These are phyloP conservation scores for Oryza punctata DNA, from an alignment of 176 grass and related monocot genomes.

Conservation along the genomic window DNA sequence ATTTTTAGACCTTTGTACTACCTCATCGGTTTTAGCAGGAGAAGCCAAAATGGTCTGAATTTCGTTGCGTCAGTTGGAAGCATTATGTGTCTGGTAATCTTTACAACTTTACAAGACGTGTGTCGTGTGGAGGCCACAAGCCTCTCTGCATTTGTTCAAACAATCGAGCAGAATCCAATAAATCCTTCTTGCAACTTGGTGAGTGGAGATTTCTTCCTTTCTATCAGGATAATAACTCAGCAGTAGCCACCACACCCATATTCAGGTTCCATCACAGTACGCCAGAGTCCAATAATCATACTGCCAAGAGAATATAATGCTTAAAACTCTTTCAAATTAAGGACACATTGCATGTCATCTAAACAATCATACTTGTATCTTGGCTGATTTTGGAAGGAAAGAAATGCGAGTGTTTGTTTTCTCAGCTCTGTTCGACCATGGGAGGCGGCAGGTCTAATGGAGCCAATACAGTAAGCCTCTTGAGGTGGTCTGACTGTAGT, in stretches of 20 bases:
- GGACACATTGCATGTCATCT: not conserved
- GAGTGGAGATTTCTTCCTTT: conserved; percentile 31
- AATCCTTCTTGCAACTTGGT: conserved; percentile 22
- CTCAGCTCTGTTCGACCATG: too few relatives aligned
- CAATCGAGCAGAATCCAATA: conserved; percentile 8
- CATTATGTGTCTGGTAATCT: not conserved
- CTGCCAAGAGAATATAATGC: not conserved
- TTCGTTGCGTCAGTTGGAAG: conserved; percentile 19
- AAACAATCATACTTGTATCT: too few relatives aligned
- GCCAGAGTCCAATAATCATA: not conserved
- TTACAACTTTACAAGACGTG: not conserved
- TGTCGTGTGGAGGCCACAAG: conserved; percentile 53
- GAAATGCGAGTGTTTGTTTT: too few relatives aligned
- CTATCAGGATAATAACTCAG: conserved; percentile 27
- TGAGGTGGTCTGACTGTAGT: too few relatives aligned
- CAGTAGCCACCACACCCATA: not conserved
- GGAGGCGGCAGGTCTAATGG: too few relatives aligned
- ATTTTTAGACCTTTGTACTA: conserved; percentile 30
- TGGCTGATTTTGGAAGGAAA: too few relatives aligned
- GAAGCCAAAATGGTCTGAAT: conserved; percentile 27
- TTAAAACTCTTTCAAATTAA: not conserved
- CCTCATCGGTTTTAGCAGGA: conserved; percentile 13
- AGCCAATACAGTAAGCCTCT: too few relatives aligned
- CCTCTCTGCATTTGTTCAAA: conserved; percentile 27
- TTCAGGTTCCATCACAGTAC: conserved; percentile 23